Evolutionary conservation across 1,284 basidiomycete species (phyloP).

Genomic region (Golubevia sp.): DNA sequence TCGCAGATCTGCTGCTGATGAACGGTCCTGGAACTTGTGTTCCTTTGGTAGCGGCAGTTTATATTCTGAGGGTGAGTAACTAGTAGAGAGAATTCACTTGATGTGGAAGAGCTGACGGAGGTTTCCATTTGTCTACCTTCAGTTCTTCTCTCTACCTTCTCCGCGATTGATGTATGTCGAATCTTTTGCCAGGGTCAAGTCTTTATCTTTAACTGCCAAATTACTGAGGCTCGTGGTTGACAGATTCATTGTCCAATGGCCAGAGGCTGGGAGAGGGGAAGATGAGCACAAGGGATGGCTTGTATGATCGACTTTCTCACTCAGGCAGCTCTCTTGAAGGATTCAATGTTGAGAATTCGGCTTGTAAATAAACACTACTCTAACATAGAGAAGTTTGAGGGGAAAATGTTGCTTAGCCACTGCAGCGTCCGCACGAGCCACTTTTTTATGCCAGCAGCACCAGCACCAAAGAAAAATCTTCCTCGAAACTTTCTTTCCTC

Average conservation of each 20-base stretch:
- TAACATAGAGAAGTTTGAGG: too few relatives aligned
- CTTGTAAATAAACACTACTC: too few relatives aligned
- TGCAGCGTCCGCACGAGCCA: too few relatives aligned
- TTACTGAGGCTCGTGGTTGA: constrained; percentile 81
- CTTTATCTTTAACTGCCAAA: constrained; percentile 82
- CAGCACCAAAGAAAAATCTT: too few relatives aligned
- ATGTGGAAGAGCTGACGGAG: too few relatives aligned
- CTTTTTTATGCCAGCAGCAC: too few relatives aligned
- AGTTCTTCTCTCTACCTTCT: constrained; percentile 65
- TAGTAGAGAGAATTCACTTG: constrained; percentile 9
- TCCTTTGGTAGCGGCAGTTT: constrained; percentile 74
- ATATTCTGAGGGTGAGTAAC: constrained; percentile 74
- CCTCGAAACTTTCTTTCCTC: background rate
- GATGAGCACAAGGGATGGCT: constrained; percentile 71
- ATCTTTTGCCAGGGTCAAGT: constrained; percentile 85
- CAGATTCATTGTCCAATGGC: constrained; percentile 67
- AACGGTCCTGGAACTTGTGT: constrained; percentile 97
- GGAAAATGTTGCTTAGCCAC: too few relatives aligned
- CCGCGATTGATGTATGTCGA: constrained; percentile 87
- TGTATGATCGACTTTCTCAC: too few relatives aligned
- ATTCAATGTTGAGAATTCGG: too few relatives aligned
- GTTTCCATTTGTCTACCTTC: background rate
- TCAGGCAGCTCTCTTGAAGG: too few relatives aligned
- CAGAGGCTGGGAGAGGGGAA: constrained; percentile 64
- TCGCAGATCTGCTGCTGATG: constrained; percentile 79